Evolutionary conservation across 2,329 filamentous ascomycete genomes (phyloP), one percentile per base, ranked within the genome.

Genomic region (Paraphaeosphaeria minitans): DNA sequence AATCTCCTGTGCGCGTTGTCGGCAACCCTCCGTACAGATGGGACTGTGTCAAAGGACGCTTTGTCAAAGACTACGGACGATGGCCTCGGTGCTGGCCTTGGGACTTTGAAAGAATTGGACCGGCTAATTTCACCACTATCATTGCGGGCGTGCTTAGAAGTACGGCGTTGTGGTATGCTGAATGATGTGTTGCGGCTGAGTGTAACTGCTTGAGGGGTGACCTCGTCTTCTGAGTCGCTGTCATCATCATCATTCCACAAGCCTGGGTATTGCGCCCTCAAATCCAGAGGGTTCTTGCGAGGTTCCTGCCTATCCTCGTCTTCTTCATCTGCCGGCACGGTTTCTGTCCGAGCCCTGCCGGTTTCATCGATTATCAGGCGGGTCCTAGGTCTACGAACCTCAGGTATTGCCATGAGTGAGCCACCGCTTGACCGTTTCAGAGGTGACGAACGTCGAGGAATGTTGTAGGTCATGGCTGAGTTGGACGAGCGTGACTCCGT

Each of bases 301-400:
- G 59, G 27, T 9, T 77, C 73, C 19, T 69, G 66, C 13, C 73
- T 57, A 37, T 42, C 67, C 19, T 72, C 71, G 3, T 73, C 74
- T 1, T 75, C 75, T 6, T 76, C 71, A 1, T 76, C 72, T 1
- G 67, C 66, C 48, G 73, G 65, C 29, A 75, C 68, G n/a, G 79
- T 81, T 63, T 82, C 79, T 6, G 81, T 81, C 12, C 81, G 73
- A 42, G 81, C 81, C 45, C 76, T 73, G 14, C 81, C 81, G 52
- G 72, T 78, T 60, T 81, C 80, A 61, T 82, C 81, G 37, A 83
- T 76, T 39, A 83, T 72, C 21, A 83, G 75, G 8, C 80, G 78
- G 48, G 78, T 78, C 51, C 76, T 74, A 10, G 77, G 74, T 54
- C 76, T 75, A 59, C 73, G 72, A 48, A 76, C 66, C 62, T 83